Conservation (phyloP, 2,329 filamentous ascomycete species). For the Teratosphaeria epicoccoides region DNA sequence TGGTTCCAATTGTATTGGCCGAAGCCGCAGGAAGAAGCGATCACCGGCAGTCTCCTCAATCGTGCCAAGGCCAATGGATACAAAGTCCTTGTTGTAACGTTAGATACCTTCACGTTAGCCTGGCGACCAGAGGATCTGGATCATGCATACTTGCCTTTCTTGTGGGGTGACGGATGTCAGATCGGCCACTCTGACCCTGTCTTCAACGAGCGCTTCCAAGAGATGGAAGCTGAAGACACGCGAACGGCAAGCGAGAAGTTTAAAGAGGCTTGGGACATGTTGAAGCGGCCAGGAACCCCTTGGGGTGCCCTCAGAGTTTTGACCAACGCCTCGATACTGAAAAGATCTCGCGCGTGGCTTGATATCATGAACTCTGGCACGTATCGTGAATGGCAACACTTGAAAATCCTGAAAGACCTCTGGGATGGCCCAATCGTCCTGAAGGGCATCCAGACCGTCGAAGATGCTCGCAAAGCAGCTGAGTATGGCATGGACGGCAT, state of each 20-base stretch:
- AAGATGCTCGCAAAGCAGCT: slow-evolving; percentile 36
- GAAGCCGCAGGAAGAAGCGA: slow-evolving; percentile 49
- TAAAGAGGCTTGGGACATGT: slow-evolving; percentile 32
- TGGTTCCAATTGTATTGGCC: slow-evolving; percentile 76
- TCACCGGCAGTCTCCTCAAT: slow-evolving; percentile 52
- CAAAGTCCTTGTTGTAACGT: slow-evolving; percentile 56
- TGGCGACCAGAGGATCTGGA: slow-evolving; percentile 48
- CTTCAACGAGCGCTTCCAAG: background rate
- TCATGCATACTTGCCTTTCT: slow-evolving; percentile 4
- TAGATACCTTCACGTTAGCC: slow-evolving; percentile 58
- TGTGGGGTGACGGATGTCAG: slow-evolving; percentile 1
- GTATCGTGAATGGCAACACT: slow-evolving; percentile 45
- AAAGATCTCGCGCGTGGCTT: slow-evolving; percentile 33
- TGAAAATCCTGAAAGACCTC: slow-evolving; percentile 46
- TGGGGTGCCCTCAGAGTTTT: background rate
- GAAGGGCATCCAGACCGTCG: background rate
- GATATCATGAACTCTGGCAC: slow-evolving; percentile 35
- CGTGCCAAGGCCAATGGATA: slow-evolving; percentile 53
- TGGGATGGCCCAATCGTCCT: slow-evolving; percentile 36
- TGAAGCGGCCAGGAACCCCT: slow-evolving; percentile 36
- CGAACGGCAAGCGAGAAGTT: slow-evolving; percentile 41
- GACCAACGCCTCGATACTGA: background rate
- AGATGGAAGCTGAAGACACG: background rate
- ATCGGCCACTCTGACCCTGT: background rate
- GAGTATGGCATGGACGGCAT: slow-evolving; percentile 40